These are phyloP conservation scores for Begonia masoniana DNA, from an alignment of 306 rosid genomes.

Conservation along the genomic window DNA sequence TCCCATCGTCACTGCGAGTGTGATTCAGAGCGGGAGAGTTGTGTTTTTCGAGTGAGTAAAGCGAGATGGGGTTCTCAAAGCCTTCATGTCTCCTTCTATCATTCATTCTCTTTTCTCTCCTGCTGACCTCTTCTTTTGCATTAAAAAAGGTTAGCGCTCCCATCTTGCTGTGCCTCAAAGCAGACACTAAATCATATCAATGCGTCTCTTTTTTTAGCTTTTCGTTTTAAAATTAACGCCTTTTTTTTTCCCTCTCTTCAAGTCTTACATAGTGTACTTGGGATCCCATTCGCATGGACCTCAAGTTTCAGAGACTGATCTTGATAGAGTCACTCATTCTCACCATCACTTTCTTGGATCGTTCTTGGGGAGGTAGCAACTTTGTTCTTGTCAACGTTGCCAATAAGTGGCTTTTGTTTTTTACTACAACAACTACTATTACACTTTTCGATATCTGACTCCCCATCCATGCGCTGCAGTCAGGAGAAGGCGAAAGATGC, in stretches of 20 bases:
- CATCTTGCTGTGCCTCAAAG: neutral
- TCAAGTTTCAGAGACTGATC: constrained; percentile 26
- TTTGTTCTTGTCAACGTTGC: too few species aligned
- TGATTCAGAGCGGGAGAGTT: too few species aligned
- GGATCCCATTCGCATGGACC: constrained; percentile 60
- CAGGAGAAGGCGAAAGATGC: constrained; percentile 34
- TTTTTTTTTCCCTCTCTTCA: neutral
- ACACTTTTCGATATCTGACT: too few species aligned
- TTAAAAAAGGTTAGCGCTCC: constrained; percentile 23
- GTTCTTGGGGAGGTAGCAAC: constrained; percentile 25
- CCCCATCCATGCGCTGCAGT: constrained; percentile 11
- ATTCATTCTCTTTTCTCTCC: constrained; percentile 19
- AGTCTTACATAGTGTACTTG: constrained; percentile 61
- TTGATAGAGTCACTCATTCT: constrained; percentile 29
- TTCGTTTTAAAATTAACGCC: neutral
- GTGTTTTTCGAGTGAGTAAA: too few species aligned
- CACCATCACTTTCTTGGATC: constrained; percentile 43
- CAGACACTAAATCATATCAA: neutral
- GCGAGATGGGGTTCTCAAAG: constrained; percentile 26
- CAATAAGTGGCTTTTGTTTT: neutral
- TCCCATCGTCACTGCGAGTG: too few species aligned
- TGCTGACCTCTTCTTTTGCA: constrained; percentile 41
- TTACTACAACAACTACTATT: neutral
- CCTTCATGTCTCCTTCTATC: constrained; percentile 14
- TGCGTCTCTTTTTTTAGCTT: neutral